Base-by-base conservation (phyloP, 1,139 yeast genomes). In the Blastobotrys petasosporus region DNA sequence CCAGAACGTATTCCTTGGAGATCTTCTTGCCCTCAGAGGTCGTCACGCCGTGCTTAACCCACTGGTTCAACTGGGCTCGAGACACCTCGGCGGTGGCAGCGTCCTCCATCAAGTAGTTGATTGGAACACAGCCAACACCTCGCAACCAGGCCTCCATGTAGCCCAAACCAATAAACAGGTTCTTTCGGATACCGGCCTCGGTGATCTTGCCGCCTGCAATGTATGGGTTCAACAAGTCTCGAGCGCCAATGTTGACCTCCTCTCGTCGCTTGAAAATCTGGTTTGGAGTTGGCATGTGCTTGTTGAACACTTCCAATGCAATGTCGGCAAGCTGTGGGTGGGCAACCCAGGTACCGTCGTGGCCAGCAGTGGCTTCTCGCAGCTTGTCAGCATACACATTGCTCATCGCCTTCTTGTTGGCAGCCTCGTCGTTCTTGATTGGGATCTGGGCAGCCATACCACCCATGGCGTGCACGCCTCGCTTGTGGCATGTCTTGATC, bases 61-160 rank as follows among this genome's bases (percentile, higher is more conserved):
- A 84, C 66, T 84, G 90, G 79, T 85, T 80, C 58, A 84, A 75
- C 68, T 82, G 88, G 35, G 86, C 77, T 65, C 94, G 79, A 31
- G 90, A 82, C 35, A 84, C 92, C 66, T 84, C 94, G 46, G 92
- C 92, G 49, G 92, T 84, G 42, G 92, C 92, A 46, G 92, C 92
- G 61, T 84, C 92, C 69, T 84, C 94, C 94, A 84, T 84, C 68
- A 83, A 73, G 65, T 76, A 80, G 72, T 83, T 82, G 67, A 84
- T 82, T 58, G 94, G 90, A 50, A 84, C 88, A 70, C 88, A 81
- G 20, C 92, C 92, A 54, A 79, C 68, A 50, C 85, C 84, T 58
- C 87, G 75, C 60, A 84, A 76, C 92, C 92, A 84, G 37, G 90
- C 90, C 70, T 82, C 92, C 69, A 82, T 81, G 68, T 84, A 83